Base-by-base conservation (phyloP, 1,284 basidiomycete species). In the Boletus smithii region DNA sequence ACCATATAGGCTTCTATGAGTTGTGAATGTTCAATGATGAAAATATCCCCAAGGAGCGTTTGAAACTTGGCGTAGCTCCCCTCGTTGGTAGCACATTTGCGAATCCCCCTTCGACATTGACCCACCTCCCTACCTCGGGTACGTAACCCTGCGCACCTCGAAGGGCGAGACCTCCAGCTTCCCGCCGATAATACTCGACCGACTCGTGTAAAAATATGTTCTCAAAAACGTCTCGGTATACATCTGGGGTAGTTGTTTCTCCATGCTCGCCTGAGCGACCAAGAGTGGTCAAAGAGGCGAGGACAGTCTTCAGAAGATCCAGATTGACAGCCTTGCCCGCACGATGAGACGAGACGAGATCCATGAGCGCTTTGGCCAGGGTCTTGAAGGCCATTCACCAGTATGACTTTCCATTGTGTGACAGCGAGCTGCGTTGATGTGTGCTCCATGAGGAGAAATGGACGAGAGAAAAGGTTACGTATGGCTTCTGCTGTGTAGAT, bases 81-180 rank as follows among this genome's bases (percentile, higher is more conserved):
- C 42, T 33, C 27, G 31, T 29, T 17, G 36, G 44, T 9, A 34
- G 26, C 9, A 26, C 31, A 36, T 16, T 9, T 32, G 24, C 27
- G 32, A 51, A 33, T 30, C 10, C 14, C 18, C 9, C 27, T 30
- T 36, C 37, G 22, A 7, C 24, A 18, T 29, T 18, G 14, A 51
- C 26, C 43, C 38, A 38, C 22, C 35, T 46, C 11, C 33, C 11
- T 27, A 13, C 23, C 23, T 33, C 22, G 16, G 29, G 27, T 37
- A 51, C 23, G 40, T 44, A 46, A 34, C 43, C 20, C 11, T 5
- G 31, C 26, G 39, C n/a, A 17, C 48, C 26, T 44, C 26, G 29
- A 36, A 30, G 40, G 39, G 13, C 14, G 16, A 50, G 31, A 38
- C 8, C 22, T 11, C 26, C 16, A 13, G 38, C 26, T 32, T 37